phyloP scores from a whole-genome alignment of 1,284 basidiomycete genomes.

The Apiotrichum gracile region DNA sequence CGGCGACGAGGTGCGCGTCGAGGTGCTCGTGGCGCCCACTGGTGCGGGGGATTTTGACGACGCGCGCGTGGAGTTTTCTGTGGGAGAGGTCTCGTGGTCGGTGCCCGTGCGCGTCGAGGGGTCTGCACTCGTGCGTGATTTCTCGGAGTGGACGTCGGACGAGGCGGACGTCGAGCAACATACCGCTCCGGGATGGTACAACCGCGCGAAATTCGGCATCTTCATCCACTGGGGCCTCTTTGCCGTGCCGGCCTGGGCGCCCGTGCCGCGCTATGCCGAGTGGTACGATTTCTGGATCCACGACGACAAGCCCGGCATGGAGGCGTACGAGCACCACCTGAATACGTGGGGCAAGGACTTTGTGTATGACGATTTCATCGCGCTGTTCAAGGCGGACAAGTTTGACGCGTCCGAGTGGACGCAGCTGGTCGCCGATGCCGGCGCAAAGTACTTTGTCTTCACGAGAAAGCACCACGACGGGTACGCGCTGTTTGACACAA shows the following conservation, averaged over 20 bases:
- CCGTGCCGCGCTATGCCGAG: conserved; percentile 51
- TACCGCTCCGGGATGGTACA: conserved; percentile 12
- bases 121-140: conserved; percentile 8
- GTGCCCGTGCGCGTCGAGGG: not conserved
- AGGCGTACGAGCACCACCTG: conserved; percentile 53
- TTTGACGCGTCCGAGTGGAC: conserved; percentile 57
- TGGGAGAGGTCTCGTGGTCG: not conserved
- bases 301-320: conserved; percentile 32
- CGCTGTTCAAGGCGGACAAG: conserved; percentile 52
- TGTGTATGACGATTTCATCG: conserved; percentile 57
- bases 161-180: conserved; percentile 9
- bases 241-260: conserved; percentile 45
- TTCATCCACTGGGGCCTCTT: conserved; percentile 61
- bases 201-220: conserved; percentile 31
- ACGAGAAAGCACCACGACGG: conserved; percentile 51
- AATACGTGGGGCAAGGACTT: conserved; percentile 52
- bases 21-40: conserved; percentile 9
- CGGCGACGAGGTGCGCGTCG: conserved; percentile 15
- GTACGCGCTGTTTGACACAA: conserved; percentile 55
- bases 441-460: conserved; percentile 60
- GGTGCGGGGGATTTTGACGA: not conserved
- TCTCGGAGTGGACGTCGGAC: conserved; percentile 7
- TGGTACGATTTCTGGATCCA: conserved; percentile 51
- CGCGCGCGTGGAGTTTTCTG: not conserved
- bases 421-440: conserved; percentile 54